Percentiles rank a stretch among this genome's conserved stretches.
phyloP scores from a whole-genome alignment of 306 rosid species.

The Ziziphus jujuba region DNA sequence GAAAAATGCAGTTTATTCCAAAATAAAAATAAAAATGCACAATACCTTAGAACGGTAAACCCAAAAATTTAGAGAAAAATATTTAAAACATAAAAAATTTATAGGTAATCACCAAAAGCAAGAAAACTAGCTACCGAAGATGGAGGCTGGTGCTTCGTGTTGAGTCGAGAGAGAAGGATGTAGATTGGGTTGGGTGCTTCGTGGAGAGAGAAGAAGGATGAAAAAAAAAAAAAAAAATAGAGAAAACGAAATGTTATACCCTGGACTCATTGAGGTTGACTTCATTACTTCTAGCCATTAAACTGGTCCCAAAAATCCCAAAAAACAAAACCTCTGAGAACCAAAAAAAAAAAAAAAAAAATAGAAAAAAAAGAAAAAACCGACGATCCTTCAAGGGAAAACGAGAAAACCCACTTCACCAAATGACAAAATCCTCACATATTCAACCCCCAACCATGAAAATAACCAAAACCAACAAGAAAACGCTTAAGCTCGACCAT shows the following conservation, averaged over 20 bases:
- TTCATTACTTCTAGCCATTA: constrained; percentile 71
- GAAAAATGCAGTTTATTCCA: no score
- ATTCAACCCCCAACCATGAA: neutral
- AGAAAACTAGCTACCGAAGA: no score
- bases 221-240: neutral
- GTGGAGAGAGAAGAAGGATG: no score
- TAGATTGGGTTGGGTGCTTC: no score
- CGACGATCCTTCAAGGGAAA: constrained; percentile 29
- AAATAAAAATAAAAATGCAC: no score
- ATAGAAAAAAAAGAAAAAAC: constrained; percentile 17
- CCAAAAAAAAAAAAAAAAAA: no score
- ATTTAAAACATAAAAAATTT: no score
- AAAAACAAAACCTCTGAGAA: neutral
- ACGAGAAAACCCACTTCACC: constrained; percentile 12
- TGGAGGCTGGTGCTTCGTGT: no score
- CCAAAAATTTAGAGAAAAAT: no score
- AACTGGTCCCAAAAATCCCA: neutral
- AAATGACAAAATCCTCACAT: constrained; percentile 16
- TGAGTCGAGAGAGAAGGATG: no score
- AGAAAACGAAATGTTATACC: constrained; percentile 39
- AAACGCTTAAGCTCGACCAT: constrained; percentile 12
- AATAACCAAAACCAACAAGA: neutral
- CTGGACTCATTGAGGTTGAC: constrained; percentile 68
- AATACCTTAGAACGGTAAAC: no score
- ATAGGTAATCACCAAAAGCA: no score